Conservation (phyloP, 164 flowering plant species). For the Magnolia kwangsiensis region DNA sequence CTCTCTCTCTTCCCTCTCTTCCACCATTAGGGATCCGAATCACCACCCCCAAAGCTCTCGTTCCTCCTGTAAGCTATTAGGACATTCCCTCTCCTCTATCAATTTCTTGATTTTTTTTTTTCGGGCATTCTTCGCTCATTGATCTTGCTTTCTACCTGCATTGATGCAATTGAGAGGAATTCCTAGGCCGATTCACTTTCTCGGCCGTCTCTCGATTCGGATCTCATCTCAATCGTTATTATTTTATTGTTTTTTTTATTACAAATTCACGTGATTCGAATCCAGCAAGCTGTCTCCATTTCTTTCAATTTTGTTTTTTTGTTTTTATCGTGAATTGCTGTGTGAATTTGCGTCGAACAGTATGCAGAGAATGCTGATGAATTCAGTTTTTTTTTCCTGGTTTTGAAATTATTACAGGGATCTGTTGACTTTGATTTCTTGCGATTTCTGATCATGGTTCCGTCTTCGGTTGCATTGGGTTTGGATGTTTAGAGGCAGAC, state of each 20-base stretch:
- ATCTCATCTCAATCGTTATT: not conserved
- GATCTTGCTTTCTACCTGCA: not conserved
- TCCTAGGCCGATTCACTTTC: not conserved
- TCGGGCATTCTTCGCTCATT: not conserved
- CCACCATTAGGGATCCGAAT: not conserved
- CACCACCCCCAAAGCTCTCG: not conserved
- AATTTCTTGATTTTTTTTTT: not conserved
- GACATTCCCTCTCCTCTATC: not conserved
- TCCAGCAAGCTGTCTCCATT: not conserved
- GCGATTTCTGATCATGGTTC: not conserved
- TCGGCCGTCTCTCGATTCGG: not conserved
- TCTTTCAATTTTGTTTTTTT: not conserved
- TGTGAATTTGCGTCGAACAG: not conserved
- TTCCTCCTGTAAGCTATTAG: not conserved
- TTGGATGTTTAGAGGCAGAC: conserved; percentile 6
- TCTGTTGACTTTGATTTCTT: not conserved
- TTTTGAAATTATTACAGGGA: conserved; percentile 9
- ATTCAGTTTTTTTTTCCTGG: not conserved
- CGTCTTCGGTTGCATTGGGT: not conserved
- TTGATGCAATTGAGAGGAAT: conserved; percentile 1
- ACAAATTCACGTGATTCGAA: not conserved
- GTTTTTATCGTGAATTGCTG: not conserved
- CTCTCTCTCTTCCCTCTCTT: conserved; percentile 1
- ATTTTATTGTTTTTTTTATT: not conserved
- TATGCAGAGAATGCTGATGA: not conserved